These are phyloP conservation scores for Globisporangium cylindrosporum DNA, from an alignment of 352 stramenopile species.

Conservation along the genomic window DNA sequence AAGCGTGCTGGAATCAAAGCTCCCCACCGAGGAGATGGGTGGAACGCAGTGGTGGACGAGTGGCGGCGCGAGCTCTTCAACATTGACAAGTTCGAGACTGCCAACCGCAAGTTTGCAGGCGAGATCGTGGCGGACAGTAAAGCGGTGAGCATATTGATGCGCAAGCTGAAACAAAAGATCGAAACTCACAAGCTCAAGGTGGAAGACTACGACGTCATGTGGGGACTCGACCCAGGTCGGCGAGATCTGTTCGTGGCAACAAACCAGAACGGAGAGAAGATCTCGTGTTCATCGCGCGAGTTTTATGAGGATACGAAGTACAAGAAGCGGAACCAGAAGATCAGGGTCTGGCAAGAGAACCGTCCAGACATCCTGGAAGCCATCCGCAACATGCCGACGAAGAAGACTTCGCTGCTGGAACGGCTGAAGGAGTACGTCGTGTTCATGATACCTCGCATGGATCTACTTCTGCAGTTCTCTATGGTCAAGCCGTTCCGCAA, in stretches of 20 bases:
- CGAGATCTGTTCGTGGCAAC: constrained; percentile 17
- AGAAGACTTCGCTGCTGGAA: constrained; percentile 17
- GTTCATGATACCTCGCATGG: constrained; percentile 17
- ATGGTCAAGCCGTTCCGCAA: constrained; percentile 20
- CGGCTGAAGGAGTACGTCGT: constrained; percentile 1
- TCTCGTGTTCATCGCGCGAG: no score
- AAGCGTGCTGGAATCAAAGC: neutral
- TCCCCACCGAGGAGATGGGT: neutral
- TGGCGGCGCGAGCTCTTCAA: constrained; percentile 16
- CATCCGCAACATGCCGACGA: no score
- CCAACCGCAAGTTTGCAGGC: constrained; percentile 2
- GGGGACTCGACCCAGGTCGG: constrained; percentile 17
- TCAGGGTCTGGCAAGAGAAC: no score
- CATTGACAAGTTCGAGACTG: constrained; percentile 19
- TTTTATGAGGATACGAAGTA: no score
- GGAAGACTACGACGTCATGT: constrained; percentile 11
- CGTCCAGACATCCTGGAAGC: no score
- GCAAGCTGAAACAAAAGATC: constrained; percentile 14
- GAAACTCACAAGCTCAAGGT: neutral
- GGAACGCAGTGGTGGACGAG: neutral
- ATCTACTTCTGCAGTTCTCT: constrained; percentile 10
- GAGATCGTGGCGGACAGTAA: constrained; percentile 21
- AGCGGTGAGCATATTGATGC: constrained; percentile 16
- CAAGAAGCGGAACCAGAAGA: no score
- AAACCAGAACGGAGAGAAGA: no score